Conservation (phyloP, 495 filamentous ascomycete genomes). For the Talaromyces adpressus region DNA sequence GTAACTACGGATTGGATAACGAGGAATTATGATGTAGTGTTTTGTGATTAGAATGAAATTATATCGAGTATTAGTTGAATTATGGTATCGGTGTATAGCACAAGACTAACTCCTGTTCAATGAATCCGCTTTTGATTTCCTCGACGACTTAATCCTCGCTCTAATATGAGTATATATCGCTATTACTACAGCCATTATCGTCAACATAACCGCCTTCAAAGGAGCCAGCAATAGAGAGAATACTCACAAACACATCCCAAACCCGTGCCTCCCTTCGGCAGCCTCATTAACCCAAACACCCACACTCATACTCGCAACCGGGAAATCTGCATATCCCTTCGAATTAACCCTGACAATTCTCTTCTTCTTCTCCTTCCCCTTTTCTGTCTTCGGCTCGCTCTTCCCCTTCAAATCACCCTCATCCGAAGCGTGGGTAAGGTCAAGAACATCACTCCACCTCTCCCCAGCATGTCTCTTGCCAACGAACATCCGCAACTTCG, state of each 20-base stretch:
- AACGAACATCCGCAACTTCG: slow-evolving; percentile 53
- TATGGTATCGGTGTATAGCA: background rate
- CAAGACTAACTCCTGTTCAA: background rate
- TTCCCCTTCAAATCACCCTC: background rate
- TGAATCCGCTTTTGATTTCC: background rate
- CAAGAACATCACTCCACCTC: slow-evolving; percentile 56
- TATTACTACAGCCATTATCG: slow-evolving; percentile 3
- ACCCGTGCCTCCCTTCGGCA: slow-evolving; percentile 44
- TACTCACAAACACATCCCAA: slow-evolving; percentile 28
- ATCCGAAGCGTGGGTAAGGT: background rate
- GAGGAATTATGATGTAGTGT: background rate
- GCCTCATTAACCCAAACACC: slow-evolving; percentile 54
- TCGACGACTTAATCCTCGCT: background rate
- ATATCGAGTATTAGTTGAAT: background rate
- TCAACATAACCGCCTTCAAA: background rate
- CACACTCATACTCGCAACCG: slow-evolving; percentile 44
- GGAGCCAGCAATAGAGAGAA: background rate
- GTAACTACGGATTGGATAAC: background rate
- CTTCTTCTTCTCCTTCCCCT: slow-evolving; percentile 6
- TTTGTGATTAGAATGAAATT: background rate
- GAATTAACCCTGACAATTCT: slow-evolving; percentile 43
- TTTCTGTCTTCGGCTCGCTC: background rate
- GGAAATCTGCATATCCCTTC: slow-evolving; percentile 50
- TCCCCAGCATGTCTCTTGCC: slow-evolving; percentile 49
- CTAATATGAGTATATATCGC: slow-evolving; percentile 9